A percentile compares a stretch with the other conserved stretches of the same genome.
These are phyloP conservation scores for Corrigiola litoralis DNA, from an alignment of 179 eudicot genomes.

Conservation along the genomic window DNA sequence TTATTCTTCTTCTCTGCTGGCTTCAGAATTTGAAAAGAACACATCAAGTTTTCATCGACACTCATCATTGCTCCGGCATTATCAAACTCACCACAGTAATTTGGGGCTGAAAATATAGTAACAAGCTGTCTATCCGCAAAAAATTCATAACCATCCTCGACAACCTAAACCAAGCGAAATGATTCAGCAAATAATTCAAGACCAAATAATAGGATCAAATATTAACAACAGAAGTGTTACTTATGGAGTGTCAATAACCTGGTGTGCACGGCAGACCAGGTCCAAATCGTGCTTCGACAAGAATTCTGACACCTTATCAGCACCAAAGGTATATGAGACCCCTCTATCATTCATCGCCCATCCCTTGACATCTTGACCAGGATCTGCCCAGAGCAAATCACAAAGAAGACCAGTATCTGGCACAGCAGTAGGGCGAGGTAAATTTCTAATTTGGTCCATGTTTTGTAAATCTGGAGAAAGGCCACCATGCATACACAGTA, in stretches of 20 bases:
- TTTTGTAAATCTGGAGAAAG: slow-evolving; percentile 79
- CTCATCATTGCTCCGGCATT: slow-evolving; percentile 98
- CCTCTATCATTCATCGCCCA: slow-evolving; percentile 99
- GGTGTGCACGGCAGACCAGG: slow-evolving; percentile 96
- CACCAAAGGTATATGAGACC: slow-evolving; percentile 86
- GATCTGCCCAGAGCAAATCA: slow-evolving; percentile 96
- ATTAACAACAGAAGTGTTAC: background rate
- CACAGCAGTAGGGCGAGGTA: slow-evolving; percentile 77
- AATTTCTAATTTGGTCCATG: slow-evolving; percentile 72
- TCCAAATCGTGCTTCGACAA: slow-evolving; percentile 83
- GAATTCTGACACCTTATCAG: slow-evolving; percentile 82
- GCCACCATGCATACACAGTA: slow-evolving; percentile 93
- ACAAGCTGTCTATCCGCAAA: slow-evolving; percentile 96
- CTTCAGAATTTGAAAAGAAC: slow-evolving; percentile 92
- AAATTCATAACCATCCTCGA: slow-evolving; percentile 96
- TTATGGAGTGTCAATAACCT: slow-evolving; percentile 57
- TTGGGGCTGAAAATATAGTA: slow-evolving; percentile 89
- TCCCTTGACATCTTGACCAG: slow-evolving; percentile 79
- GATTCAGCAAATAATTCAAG: slow-evolving; percentile 9
- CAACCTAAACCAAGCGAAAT: slow-evolving; percentile 50
- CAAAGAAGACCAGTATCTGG: slow-evolving; percentile 91
- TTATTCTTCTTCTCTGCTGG: slow-evolving; percentile 85
- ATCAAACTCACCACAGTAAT: slow-evolving; percentile 92
- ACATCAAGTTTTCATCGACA: slow-evolving; percentile 76
- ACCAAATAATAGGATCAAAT: background rate